phyloP scores from a whole-genome alignment of 2,329 filamentous ascomycete species.

The Fusarium sp. region DNA sequence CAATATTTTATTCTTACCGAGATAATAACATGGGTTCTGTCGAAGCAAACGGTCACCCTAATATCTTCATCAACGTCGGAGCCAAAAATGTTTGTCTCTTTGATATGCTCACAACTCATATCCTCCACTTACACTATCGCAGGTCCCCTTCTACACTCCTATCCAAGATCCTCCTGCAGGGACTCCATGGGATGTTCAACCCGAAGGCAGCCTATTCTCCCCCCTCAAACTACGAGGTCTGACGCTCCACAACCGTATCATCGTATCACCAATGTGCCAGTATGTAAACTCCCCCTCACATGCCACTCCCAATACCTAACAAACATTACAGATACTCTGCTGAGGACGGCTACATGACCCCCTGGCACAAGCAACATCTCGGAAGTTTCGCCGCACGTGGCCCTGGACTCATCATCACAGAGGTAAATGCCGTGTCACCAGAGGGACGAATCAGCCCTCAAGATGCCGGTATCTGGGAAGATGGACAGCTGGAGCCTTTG shows the following conservation, averaged over 20 bases:
- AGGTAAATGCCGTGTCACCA: constrained; percentile 72
- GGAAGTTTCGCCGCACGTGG: constrained; percentile 51
- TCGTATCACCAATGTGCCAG: constrained; percentile 60
- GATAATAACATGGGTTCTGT: background rate
- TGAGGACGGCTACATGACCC: constrained; percentile 52
- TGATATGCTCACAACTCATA: too few relatives aligned
- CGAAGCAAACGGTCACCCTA: constrained; percentile 2
- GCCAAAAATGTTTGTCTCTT: constrained; percentile 27
- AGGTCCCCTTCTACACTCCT: constrained; percentile 41
- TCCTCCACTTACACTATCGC: background rate
- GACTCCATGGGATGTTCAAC: constrained; percentile 38
- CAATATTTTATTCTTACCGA: background rate
- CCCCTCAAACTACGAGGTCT: constrained; percentile 56
- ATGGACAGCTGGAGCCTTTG: constrained; percentile 71
- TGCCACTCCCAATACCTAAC: background rate
- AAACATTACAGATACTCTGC: constrained; percentile 42
- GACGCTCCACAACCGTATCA: constrained; percentile 57
- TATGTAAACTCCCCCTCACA: constrained; percentile 40
- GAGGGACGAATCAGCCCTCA: constrained; percentile 78
- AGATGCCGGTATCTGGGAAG: constrained; percentile 75
- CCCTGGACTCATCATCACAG: constrained; percentile 70
- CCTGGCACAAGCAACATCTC: constrained; percentile 55
- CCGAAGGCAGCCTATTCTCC: constrained; percentile 49
- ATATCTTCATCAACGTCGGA: constrained; percentile 31
- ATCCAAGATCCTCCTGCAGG: constrained; percentile 39